A percentile compares a stretch with the other conserved stretches of the same genome.
These are phyloP conservation scores for Sanghuangporus baumii DNA, from an alignment of 1,284 basidiomycete species.

Conservation along the genomic window DNA sequence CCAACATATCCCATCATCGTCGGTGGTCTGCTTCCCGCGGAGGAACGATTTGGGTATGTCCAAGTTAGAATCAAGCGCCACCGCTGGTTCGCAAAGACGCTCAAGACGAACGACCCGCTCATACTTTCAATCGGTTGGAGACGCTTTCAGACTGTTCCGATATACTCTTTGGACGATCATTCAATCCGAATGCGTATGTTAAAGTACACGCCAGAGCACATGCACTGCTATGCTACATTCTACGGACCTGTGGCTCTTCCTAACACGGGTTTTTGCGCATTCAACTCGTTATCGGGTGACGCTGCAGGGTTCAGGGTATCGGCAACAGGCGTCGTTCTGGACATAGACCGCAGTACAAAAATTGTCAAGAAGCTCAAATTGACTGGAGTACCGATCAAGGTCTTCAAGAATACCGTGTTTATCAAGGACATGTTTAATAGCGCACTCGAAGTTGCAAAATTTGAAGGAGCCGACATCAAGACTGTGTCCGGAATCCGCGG, in stretches of 20 bases:
- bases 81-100: constrained; percentile 87
- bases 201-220: constrained; percentile 99
- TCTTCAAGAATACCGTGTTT: constrained; percentile 99
- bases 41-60: constrained; percentile 90
- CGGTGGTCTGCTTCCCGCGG: constrained; percentile 87
- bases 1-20: constrained; percentile 88
- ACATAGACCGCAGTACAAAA: constrained; percentile 86
- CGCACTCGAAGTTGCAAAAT: constrained; percentile 94
- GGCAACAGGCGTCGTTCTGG: constrained; percentile 92
- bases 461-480: constrained; percentile 93
- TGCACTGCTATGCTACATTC: constrained; percentile 98
- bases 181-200: constrained; percentile 98
- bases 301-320: constrained; percentile 81
- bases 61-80: constrained; percentile 97
- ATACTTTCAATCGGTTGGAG: constrained; percentile 96
- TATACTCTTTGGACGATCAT: constrained; percentile 96
- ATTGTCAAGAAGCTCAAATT: constrained; percentile 99
- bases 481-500: constrained; percentile 96
- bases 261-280: constrained; percentile 98
- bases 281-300: constrained; percentile 76
- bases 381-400: constrained; percentile 92
- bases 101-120: constrained; percentile 97
- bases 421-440: constrained; percentile 96
- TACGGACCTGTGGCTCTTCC: constrained; percentile 87
- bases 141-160: constrained; percentile 90